Base-by-base conservation (phyloP, 257 asterid genomes). In the Marsdenia floribunda region DNA sequence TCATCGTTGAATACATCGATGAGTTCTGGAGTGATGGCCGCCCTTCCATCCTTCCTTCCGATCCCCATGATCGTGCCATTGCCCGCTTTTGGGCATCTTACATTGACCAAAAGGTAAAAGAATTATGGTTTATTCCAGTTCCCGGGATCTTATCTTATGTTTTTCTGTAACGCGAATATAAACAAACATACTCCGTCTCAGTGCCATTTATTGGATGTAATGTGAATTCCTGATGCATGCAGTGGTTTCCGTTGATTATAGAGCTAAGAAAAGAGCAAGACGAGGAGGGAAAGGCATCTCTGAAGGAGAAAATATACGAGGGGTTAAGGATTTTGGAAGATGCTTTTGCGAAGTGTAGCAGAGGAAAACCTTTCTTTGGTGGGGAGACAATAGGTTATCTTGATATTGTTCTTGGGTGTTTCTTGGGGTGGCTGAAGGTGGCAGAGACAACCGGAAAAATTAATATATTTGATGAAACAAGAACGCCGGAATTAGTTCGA, bases 11-110 rank as follows among this genome's bases (percentile, higher is more conserved):
- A 33, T 89, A 89, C 33, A 78, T 82, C 2, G 88, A 78, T 35
- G 87, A 87, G 53, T 71, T 64, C 13, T 89, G 87, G 88, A 38
- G 72, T 15, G 35, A 68, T 22, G 82, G 81, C 19, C 81, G 81
- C 19, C 82, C 79, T 13, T 65, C 86, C 16, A 75, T 88, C 40
- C 82, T 88, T 54, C 87, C 88, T 22, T 75, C 78, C 0, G 84
- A 86, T 74, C 83, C 86, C 2, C 73, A 84, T 73, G 89, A 76
- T 38, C 86, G 87, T 0, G 82, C 91, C 55, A 59, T 52, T 3
- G 84, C 91, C 9, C 87, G 86, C 6, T 90, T 90, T 18, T 88
- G 93, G 96, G 90, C 83, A 40, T 77, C 85, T 53, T 88, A 81
- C 57, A 44, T 88, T 14, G 91, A 88, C 76, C 85, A 86, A 0